Base-by-base conservation (phyloP, 352 stramenopile genomes). In the Phytophthora hybrid region DNA sequence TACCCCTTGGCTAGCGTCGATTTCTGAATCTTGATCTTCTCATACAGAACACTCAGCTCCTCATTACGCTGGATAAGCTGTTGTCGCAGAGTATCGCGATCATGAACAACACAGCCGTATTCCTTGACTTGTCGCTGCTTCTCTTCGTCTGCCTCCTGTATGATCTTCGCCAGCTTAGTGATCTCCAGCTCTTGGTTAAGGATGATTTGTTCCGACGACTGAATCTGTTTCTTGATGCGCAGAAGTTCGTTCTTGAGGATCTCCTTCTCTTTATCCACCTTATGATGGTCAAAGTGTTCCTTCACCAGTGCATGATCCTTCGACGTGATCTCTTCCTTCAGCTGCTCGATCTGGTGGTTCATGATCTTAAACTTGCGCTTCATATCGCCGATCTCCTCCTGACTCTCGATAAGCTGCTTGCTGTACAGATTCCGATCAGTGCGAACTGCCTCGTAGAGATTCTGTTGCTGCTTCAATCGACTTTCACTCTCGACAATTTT, bases 201-300 rank as follows among this genome's bases (percentile, higher is more conserved):
- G 26, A 97, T 92, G 63, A 98, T 97, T 53, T 97, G 88, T 73
- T 98, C 94, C 7, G 78, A 90, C 14, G 80, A 92, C 31, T 93
- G 80, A 37, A 97, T 97, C 69, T 97, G 91, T 74, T 98, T 98
- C 47, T 91, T 91, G 59, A 98, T 96, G 37, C 95, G 95, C 18
- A 93, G 78, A 14, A 98, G 74, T 61, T 98, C 93, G 55, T 97
- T 97, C 66, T 93, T 92, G 26, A 98, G 80, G 8, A 90, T 85
- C 59, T 98, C 93, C 51, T 96, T 95, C 55, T 98, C 91, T 59
- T 98, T 98, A 71, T 97, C 92, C 19, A 98, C 94, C 74, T 96
- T 97, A 78, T 98, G 94, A 69, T 98, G 93, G 32, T 97, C 86
- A 66, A 98, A 98, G 70, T 98, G 92, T 70, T 98, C 94, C 63